Evolutionary conservation across 2,329 filamentous ascomycete genomes (phyloP).

Genomic region (Penicillium decumbens): DNA sequence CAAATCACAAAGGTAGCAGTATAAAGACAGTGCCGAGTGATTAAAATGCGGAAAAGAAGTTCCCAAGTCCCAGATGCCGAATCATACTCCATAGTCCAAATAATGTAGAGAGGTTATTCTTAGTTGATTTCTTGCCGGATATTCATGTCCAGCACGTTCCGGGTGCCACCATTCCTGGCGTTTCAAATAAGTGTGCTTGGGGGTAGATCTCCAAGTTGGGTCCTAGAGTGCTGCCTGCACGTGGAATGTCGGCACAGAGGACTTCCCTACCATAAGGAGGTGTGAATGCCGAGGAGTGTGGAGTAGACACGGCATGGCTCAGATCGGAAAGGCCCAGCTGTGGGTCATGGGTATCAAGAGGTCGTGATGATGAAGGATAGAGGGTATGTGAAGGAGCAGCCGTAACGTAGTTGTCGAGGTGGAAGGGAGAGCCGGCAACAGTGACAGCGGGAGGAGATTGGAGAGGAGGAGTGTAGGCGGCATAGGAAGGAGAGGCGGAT

Average conservation of each 20-base stretch:
- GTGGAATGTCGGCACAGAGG: constrained; percentile 28
- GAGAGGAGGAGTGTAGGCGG: constrained; percentile 40
- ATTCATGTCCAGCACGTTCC: constrained; percentile 37
- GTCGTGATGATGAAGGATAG: constrained; percentile 35
- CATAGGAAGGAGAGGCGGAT: constrained; percentile 36
- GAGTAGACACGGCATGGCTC: constrained; percentile 27
- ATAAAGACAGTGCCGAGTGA: constrained; percentile 5
- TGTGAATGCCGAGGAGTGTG: constrained; percentile 37
- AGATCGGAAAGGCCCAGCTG: constrained; percentile 29
- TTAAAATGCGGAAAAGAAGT: background rate
- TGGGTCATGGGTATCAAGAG: constrained; percentile 34
- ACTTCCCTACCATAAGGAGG: constrained; percentile 36
- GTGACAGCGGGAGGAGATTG: constrained; percentile 39
- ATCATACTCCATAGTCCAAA: background rate
- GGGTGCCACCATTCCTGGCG: constrained; percentile 33
- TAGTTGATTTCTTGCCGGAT: background rate
- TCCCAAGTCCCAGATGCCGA: background rate
- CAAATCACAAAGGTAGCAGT: constrained; percentile 6
- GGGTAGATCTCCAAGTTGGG: constrained; percentile 32
- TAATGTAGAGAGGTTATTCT: background rate
- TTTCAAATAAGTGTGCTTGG: constrained; percentile 31
- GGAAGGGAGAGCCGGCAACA: constrained; percentile 37
- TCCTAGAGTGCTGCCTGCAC: constrained; percentile 24
- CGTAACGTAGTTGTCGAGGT: constrained; percentile 32
- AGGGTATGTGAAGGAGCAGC: constrained; percentile 34